Conservation (phyloP, 2,329 filamentous ascomycete genomes). For the Coniochaeta sp. region DNA sequence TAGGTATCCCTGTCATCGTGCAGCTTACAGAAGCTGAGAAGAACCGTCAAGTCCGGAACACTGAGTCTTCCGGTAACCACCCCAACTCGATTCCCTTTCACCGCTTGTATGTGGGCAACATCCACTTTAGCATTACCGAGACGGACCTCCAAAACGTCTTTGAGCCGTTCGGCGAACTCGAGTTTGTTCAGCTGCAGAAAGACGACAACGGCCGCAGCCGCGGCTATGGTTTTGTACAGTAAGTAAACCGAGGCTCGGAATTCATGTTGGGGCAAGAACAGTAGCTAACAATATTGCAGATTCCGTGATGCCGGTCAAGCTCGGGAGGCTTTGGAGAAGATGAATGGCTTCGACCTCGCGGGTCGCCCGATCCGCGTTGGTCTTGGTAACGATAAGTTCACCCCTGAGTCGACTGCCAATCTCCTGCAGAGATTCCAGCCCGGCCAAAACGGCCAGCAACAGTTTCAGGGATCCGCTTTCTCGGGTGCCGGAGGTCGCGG, state of each 20-base stretch:
- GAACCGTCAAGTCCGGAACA: conserved; percentile 88
- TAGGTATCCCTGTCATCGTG: conserved; percentile 97
- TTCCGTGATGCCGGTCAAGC: conserved; percentile 87
- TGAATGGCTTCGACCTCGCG: conserved; percentile 98
- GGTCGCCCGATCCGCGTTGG: conserved; percentile 96
- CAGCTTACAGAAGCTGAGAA: conserved; percentile 99
- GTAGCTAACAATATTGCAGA: conserved; percentile 42
- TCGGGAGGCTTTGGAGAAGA: conserved; percentile 92
- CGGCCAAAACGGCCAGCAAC: conserved; percentile 61
- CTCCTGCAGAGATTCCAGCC: conserved; percentile 80
- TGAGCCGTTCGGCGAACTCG: conserved; percentile 93
- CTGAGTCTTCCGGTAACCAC: conserved; percentile 59
- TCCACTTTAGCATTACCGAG: conserved; percentile 98
- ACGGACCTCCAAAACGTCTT: conserved; percentile 93
- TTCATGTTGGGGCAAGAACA: background rate
- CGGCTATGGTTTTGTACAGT: conserved; percentile 99
- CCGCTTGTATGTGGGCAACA: conserved; percentile 96
- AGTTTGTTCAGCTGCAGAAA: conserved; percentile 96
- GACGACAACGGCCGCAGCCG: conserved; percentile 86
- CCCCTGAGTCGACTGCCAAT: conserved; percentile 89
- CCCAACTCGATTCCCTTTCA: conserved; percentile 90
- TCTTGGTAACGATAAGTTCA: conserved; percentile 99
- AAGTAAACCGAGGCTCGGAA: conserved; percentile 32
- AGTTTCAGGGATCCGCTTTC: conserved; percentile 84
- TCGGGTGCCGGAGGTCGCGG: conserved; percentile 85